Evolutionary conservation across 169 alveolate species (phyloP), one percentile per base, ranked within the genome.

Genomic region (Hammondia hammondi): DNA sequence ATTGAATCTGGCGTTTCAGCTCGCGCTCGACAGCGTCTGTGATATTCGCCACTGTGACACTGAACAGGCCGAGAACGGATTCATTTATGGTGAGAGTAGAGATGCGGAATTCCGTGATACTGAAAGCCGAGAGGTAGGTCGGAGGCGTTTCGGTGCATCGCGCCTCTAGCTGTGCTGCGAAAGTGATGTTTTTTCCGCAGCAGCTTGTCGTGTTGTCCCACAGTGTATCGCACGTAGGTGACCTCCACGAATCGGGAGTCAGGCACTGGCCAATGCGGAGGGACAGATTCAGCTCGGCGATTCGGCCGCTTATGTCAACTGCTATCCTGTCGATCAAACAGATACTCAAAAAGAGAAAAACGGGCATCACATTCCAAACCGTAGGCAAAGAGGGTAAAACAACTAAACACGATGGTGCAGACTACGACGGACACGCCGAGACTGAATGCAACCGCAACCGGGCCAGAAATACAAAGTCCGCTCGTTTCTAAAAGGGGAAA

Each of bases 171-270:
- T 37, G 84, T 17, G 85, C 39, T 29, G 82, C 35, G 91, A 93
- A 93, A 14, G 85, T 37, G 70, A 93, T 61, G 71, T 73, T 77
- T 14, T 56, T 85, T 37, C 93, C 95, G 95, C 95, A 93, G 73
- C 95, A 93, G 56, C 73, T 91, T 72, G 85, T 91, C 4, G 95
- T 87, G 73, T 91, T 85, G 56, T 93, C 95, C 95, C 95, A 93
- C 46, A 93, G 46, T 1, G 85, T 91, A 12, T 91, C 92, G 91
- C 95, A 93, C 70, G 71, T 48, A 6, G 87, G 87, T 17, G 87
- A 24, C 87, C 46, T 37, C 87, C 87, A 77, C 32, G 71, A 19
- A 81, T 91, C 92, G 14, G 88, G 95, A 29, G 52, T 70, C 24
- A 92, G 39, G 67, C 95, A 92, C 88, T 88, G 88, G 67, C 95